Conservation (phyloP, 2,329 filamentous ascomycete species). For the Alternaria sp. region DNA sequence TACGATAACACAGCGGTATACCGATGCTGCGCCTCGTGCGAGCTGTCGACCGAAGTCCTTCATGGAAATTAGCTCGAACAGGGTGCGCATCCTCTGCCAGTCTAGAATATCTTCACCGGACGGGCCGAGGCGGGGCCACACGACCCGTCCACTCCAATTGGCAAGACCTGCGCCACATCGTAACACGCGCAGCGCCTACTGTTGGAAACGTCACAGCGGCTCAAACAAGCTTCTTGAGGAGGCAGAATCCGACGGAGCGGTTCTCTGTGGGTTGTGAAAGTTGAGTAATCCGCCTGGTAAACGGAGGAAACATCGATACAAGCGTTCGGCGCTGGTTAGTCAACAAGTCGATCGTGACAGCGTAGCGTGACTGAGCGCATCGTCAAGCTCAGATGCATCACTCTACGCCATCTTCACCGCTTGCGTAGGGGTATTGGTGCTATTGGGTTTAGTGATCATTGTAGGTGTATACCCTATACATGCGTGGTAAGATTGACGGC, state of each 20-base stretch:
- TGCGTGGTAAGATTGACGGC: not conserved
- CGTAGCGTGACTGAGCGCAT: not conserved
- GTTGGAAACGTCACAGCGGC: not conserved
- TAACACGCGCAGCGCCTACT: not conserved
- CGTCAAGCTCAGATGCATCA: not conserved
- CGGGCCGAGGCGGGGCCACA: not conserved
- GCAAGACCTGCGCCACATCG: not conserved
- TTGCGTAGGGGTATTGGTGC: not conserved
- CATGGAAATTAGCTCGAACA: not conserved
- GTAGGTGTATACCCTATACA: not conserved
- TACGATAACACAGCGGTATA: not conserved
- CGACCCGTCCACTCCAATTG: not conserved
- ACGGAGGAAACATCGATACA: not conserved
- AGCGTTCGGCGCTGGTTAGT: not conserved
- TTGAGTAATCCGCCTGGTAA: not conserved
- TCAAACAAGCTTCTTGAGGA: not conserved
- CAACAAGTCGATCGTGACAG: not conserved
- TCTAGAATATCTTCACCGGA: not conserved
- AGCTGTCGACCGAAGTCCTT: not conserved
- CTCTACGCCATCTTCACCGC: not conserved
- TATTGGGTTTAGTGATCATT: not conserved
- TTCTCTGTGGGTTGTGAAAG: not conserved
- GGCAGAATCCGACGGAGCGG: not conserved
- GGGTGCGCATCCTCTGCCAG: not conserved
- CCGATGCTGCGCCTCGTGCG: conserved; percentile 1